These are phyloP conservation scores for Cydonia oblonga DNA, from an alignment of 331 rosid genomes.

Conservation along the genomic window DNA sequence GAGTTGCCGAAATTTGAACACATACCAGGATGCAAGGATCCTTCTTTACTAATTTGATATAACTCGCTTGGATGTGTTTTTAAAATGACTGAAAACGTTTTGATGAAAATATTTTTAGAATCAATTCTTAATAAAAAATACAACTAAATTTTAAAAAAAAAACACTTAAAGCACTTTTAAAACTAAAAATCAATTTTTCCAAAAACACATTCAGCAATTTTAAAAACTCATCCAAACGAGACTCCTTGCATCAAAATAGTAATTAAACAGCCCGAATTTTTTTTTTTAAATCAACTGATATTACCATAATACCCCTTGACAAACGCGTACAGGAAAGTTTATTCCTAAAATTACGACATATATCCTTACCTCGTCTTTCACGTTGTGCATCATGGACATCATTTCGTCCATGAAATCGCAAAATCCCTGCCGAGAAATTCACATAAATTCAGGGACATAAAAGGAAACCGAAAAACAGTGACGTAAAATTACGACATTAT, in stretches of 20 bases:
- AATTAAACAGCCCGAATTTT: neutral
- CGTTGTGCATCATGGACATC: constrained; percentile 86
- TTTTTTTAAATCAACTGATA: too few relatives aligned
- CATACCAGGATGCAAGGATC: accelerated
- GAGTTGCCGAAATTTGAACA: too few relatives aligned
- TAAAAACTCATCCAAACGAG: too few relatives aligned
- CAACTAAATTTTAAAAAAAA: accelerated
- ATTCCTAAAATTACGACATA: neutral
- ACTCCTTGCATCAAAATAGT: neutral
- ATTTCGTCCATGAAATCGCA: constrained; percentile 89
- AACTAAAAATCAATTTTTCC: accelerated
- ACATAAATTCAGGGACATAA: neutral
- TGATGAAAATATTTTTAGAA: accelerated
- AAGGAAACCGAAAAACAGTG: neutral
- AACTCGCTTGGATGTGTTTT: too few relatives aligned
- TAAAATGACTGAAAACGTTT: accelerated
- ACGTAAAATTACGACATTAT: too few relatives aligned
- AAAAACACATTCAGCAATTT: too few relatives aligned
- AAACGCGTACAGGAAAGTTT: too few relatives aligned
- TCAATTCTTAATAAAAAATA: too few relatives aligned
- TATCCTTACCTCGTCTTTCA: constrained; percentile 58
- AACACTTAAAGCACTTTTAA: too few relatives aligned
- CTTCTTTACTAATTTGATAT: accelerated
- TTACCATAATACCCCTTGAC: too few relatives aligned
- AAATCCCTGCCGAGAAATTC: constrained; percentile 42